A percentile compares a stretch with the other conserved stretches of the same genome.
These are phyloP conservation scores for Plasmopara muralis DNA, from an alignment of 352 stramenopile genomes.

Conservation along the genomic window DNA sequence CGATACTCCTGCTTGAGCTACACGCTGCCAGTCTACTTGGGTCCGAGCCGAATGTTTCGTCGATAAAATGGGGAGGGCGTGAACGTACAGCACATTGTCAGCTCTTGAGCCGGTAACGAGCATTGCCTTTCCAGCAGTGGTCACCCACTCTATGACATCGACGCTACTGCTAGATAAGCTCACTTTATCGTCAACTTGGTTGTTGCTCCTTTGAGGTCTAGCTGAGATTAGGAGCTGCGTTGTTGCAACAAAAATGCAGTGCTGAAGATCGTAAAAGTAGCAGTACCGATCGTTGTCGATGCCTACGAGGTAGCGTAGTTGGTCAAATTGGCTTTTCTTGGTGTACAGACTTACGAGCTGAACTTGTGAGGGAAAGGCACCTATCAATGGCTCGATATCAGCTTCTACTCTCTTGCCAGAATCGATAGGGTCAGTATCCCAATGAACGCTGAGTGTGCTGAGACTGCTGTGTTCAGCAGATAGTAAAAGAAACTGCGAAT, in stretches of 20 bases:
- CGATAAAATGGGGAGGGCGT: constrained; percentile 36
- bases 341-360: constrained; percentile 18
- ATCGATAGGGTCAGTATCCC: not conserved
- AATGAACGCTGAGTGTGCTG: constrained; percentile 8
- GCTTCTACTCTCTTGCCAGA: constrained; percentile 1
- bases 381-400: constrained; percentile 13
- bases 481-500: constrained; percentile 21
- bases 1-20: constrained; percentile 32
- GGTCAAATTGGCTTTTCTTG: constrained; percentile 3
- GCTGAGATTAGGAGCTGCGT: constrained; percentile 26
- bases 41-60: constrained; percentile 20
- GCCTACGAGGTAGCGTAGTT: constrained; percentile 23
- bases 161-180: constrained; percentile 7
- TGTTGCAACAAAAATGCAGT: constrained; percentile 23
- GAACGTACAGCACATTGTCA: constrained; percentile 29
- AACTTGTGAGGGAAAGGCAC: constrained; percentile 22
- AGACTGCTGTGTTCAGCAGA: constrained; percentile 14
- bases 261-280: constrained; percentile 35
- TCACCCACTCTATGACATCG: constrained; percentile 24
- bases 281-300: constrained; percentile 38
- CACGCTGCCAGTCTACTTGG: constrained; percentile 36
- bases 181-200: constrained; percentile 3
- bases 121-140: constrained; percentile 18
- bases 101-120: constrained; percentile 25
- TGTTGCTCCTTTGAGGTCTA: constrained; percentile 8